A percentile compares a stretch with the other conserved stretches of the same genome.
phyloP scores from a whole-genome alignment of 2,329 filamentous ascomycete species.

The Diaporthe helianthi region DNA sequence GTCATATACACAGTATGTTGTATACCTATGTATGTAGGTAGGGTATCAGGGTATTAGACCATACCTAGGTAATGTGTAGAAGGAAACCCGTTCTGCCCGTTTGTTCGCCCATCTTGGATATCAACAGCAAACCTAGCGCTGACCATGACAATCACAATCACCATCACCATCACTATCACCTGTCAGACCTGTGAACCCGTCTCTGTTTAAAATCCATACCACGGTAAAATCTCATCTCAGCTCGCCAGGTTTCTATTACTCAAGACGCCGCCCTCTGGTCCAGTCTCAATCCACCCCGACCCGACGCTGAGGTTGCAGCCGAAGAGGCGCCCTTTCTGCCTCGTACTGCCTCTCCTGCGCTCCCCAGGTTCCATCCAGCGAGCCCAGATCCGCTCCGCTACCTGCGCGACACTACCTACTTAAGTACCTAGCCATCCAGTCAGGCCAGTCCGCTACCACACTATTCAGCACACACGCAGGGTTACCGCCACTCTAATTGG shows the following conservation, averaged over 20 bases:
- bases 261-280: conserved; percentile 5
- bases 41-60: too few species aligned
- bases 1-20: too few species aligned
- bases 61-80: too few species aligned
- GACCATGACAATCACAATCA: too few species aligned
- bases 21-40: too few species aligned
- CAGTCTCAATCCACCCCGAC: conserved; percentile 10
- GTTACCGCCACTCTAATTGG: conserved; percentile 26
- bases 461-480: neutral
- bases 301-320: conserved; percentile 18
- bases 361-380: conserved; percentile 2
- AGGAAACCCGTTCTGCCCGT: too few species aligned
- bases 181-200: too few species aligned
- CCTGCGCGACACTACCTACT: conserved; percentile 7
- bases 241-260: conserved; percentile 7
- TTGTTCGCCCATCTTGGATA: neutral
- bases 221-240: conserved; percentile 1
- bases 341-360: neutral
- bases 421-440: too few species aligned
- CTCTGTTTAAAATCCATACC: neutral
- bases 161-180: too few species aligned
- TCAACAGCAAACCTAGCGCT: too few species aligned
- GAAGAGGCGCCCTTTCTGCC: conserved; percentile 13
- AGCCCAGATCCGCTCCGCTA: conserved; percentile 22
- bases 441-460: conserved; percentile 9